Percentiles rank a stretch among this genome's conserved stretches.
Evolutionary conservation across 2,329 filamentous ascomycete genomes (phyloP).

Genomic region (Decorospora gaudefroyi): DNA sequence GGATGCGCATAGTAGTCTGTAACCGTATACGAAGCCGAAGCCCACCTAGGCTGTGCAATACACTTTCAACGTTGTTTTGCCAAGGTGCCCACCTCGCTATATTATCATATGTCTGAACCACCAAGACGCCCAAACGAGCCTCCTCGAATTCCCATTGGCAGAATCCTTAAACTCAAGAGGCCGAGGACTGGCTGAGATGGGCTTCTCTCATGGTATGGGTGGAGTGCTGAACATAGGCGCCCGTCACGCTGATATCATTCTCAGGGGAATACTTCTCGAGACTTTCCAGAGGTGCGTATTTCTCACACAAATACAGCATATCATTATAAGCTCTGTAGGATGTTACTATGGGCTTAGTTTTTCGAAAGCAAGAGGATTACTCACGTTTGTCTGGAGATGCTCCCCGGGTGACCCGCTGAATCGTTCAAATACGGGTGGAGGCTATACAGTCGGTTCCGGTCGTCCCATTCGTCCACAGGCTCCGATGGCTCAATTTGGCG

Average conservation of each 20-base stretch:
- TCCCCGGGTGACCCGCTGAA: not conserved
- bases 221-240: not conserved
- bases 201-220: not conserved
- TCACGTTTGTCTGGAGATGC: not conserved
- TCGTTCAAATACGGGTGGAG: not conserved
- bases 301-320: not conserved
- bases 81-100: too few relatives aligned
- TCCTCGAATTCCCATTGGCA: too few relatives aligned
- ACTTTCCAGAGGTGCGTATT: not conserved
- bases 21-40: too few relatives aligned
- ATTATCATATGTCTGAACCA: too few relatives aligned
- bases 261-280: not conserved
- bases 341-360: too few relatives aligned
- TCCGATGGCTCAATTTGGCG: not conserved
- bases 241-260: not conserved
- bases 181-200: too few relatives aligned
- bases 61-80: too few relatives aligned
- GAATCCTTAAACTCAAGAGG: too few relatives aligned
- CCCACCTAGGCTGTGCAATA: too few relatives aligned
- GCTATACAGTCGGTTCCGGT: not conserved
- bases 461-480: not conserved
- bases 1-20: too few relatives aligned
- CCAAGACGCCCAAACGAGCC: too few relatives aligned
- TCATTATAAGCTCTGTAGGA: not conserved
- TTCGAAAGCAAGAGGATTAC: not conserved